Conservation (phyloP, 306 rosid genomes). For the Lagenaria siceraria region DNA sequence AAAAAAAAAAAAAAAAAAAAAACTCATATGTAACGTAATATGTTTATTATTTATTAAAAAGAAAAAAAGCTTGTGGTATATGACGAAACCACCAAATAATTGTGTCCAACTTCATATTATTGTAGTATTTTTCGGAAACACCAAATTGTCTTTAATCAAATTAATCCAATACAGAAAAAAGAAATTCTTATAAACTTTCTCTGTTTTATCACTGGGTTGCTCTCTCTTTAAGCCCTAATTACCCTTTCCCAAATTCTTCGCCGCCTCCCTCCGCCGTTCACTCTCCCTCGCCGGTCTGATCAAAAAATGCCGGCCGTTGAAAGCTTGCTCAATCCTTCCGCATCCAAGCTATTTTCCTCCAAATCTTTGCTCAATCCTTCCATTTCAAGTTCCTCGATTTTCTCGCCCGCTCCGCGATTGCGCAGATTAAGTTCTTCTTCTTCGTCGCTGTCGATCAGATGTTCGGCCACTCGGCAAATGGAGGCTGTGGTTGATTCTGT, state of each 20-base stretch:
- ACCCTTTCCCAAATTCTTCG: not conserved
- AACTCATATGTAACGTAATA: too few species aligned
- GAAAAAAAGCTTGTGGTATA: too few species aligned
- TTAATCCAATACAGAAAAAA: not conserved
- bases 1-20: too few species aligned
- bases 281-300: not conserved
- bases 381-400: not conserved
- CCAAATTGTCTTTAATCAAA: not conserved
- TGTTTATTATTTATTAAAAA: too few species aligned
- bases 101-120: not conserved
- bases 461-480: conserved; percentile 9
- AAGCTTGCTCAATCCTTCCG: not conserved
- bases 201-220: not conserved
- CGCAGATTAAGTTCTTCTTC: not conserved
- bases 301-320: not conserved
- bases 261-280: not conserved
- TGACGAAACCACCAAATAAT: not conserved
- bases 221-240: not conserved
- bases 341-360: not conserved
- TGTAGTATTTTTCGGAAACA: not conserved
- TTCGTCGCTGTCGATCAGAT: conserved; percentile 13
- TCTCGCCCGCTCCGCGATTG: not conserved
- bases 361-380: conserved; percentile 27
- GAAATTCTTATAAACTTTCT: not conserved
- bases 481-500: not conserved